Evolutionary conservation across 2,329 filamentous ascomycete species (phyloP).

Genomic region (Ceratocystis smalleyi): DNA sequence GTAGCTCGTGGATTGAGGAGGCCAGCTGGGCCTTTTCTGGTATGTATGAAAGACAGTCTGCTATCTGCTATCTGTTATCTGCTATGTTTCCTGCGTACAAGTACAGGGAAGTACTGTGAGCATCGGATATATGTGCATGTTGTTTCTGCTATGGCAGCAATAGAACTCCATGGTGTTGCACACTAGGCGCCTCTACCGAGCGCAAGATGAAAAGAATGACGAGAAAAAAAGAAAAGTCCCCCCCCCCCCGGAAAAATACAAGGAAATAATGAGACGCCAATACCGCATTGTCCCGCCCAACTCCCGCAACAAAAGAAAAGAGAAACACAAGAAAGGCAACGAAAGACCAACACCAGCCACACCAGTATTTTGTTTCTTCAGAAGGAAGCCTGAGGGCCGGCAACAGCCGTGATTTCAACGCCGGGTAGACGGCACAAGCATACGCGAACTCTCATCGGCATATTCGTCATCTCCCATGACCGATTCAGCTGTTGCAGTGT

Average conservation of each 20-base stretch:
- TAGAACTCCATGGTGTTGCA: too few relatives aligned
- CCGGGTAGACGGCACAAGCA: constrained; percentile 10
- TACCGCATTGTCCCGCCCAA: constrained; percentile 1
- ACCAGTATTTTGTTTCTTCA: not conserved
- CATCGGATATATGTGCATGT: too few relatives aligned
- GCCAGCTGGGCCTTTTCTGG: not conserved
- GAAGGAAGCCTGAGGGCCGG: not conserved
- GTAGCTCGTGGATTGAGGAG: not conserved
- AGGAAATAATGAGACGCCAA: not conserved
- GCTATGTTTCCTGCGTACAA: not conserved
- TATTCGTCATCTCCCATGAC: constrained; percentile 39
- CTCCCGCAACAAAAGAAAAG: not conserved
- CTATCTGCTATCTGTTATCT: not conserved
- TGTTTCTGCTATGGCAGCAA: too few relatives aligned
- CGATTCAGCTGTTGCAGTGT: constrained; percentile 33
- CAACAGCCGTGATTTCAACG: not conserved
- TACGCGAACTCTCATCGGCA: constrained; percentile 23
- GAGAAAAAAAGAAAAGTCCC: too few relatives aligned
- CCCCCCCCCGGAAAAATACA: not conserved
- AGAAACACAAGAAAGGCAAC: not conserved
- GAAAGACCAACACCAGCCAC: not conserved
- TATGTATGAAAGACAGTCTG: not conserved
- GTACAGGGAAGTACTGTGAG: not conserved
- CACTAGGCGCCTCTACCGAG: too few relatives aligned
- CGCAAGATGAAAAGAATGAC: too few relatives aligned